Conservation (phyloP, 2,329 filamentous ascomycete species). For the Claviceps arundinis region DNA sequence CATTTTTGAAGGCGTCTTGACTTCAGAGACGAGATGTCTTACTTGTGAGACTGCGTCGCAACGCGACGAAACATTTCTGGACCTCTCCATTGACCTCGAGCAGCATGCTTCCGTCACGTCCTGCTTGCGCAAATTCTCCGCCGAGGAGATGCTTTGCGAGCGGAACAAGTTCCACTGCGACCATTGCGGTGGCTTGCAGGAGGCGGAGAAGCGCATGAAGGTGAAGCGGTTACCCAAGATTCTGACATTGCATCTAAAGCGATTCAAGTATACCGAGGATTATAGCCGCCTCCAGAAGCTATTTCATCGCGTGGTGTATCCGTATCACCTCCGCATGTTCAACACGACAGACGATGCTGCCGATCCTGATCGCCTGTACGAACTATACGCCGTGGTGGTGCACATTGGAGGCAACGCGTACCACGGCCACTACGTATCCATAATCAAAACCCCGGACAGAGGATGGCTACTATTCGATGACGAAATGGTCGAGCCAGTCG, state of each 20-base stretch:
- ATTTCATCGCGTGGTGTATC: slow-evolving; percentile 93
- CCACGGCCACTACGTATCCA: slow-evolving; percentile 93
- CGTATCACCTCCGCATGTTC: slow-evolving; percentile 90
- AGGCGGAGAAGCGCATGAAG: slow-evolving; percentile 99
- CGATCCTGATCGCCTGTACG: slow-evolving; percentile 86
- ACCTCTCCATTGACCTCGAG: slow-evolving; percentile 89
- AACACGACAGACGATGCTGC: slow-evolving; percentile 94
- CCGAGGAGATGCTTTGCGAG: slow-evolving; percentile 97
- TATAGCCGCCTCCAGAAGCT: slow-evolving; percentile 87
- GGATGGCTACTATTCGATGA: slow-evolving; percentile 97
- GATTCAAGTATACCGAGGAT: slow-evolving; percentile 98
- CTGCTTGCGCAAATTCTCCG: slow-evolving; percentile 88
- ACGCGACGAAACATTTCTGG: slow-evolving; percentile 87
- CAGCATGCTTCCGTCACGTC: slow-evolving; percentile 94
- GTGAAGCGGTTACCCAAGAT: slow-evolving; percentile 90
- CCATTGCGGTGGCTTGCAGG: slow-evolving; percentile 88
- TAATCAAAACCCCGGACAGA: slow-evolving; percentile 92
- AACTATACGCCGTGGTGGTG: slow-evolving; percentile 92
- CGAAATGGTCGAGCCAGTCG: slow-evolving; percentile 95
- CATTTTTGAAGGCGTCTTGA: slow-evolving; percentile 87
- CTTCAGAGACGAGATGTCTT: slow-evolving; percentile 90
- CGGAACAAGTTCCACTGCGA: slow-evolving; percentile 99
- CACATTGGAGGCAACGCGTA: slow-evolving; percentile 96
- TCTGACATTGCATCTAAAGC: slow-evolving; percentile 81
- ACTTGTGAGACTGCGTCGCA: slow-evolving; percentile 95